phyloP scores from a whole-genome alignment of 192 early-diverging fungal species.

The Linderina pennispora region DNA sequence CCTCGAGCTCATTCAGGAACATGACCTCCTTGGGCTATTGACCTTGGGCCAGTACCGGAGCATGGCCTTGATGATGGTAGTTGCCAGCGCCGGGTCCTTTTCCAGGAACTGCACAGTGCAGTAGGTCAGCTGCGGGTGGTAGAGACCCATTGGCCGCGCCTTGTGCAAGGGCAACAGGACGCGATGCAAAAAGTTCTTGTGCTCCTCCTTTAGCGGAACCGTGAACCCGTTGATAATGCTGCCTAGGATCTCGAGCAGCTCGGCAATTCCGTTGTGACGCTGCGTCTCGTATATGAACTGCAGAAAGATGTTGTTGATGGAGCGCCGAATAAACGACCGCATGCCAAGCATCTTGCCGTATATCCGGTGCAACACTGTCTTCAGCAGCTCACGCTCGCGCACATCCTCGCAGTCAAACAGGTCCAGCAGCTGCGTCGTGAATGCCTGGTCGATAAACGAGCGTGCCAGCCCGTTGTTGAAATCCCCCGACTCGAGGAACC shows the following conservation, averaged over 20 bases:
- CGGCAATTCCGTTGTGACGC: constrained; percentile 96
- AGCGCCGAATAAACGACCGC: constrained; percentile 92
- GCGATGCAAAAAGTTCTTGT: constrained; percentile 90
- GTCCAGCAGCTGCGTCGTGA: constrained; percentile 80
- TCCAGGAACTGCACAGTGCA: constrained; percentile 99
- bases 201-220: constrained; percentile 96
- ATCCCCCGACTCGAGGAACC: constrained; percentile 97
- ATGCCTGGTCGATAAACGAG: constrained; percentile 94
- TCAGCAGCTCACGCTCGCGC: constrained; percentile 96
- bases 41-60: constrained; percentile 98
- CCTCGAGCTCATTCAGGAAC: constrained; percentile 98
- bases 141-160: constrained; percentile 86
- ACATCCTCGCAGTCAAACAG: constrained; percentile 99
- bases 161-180: constrained; percentile 97
- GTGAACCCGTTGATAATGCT: constrained; percentile 99
- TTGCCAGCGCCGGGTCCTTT: constrained; percentile 90
- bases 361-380: constrained; percentile 95
- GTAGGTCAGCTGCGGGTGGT: constrained; percentile 96
- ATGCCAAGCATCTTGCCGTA: constrained; percentile 98
- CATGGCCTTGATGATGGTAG: constrained; percentile 83
- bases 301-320: constrained; percentile 99
- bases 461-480: constrained; percentile 97
- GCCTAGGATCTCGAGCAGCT: constrained; percentile 96
- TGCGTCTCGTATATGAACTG: constrained; percentile 97
- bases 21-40: constrained; percentile 99